Evolutionary conservation across 2,329 filamentous ascomycete genomes (phyloP).

Genomic region (Aspergillus sergii): DNA sequence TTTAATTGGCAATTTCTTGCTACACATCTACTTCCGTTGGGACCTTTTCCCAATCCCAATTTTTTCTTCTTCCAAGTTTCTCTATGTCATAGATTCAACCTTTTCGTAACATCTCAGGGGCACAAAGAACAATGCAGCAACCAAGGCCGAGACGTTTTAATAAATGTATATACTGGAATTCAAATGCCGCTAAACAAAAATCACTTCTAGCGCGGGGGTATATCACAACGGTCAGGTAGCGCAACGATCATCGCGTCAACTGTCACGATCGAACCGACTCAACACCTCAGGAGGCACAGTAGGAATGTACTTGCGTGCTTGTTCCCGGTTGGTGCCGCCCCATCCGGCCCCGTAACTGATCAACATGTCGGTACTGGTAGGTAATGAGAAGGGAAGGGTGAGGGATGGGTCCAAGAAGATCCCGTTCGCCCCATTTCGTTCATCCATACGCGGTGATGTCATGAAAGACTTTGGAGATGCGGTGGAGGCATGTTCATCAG

Average conservation of each 20-base stretch:
- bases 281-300: constrained; percentile 93
- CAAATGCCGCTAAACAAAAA: constrained; percentile 3
- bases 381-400: constrained; percentile 92
- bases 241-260: constrained; percentile 14
- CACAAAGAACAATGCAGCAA: not conserved
- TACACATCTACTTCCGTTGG: not conserved
- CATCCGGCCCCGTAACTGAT: constrained; percentile 94
- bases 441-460: constrained; percentile 30
- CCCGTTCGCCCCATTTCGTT: constrained; percentile 30
- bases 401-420: constrained; percentile 84
- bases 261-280: constrained; percentile 72
- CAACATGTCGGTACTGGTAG: constrained; percentile 96
- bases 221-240: constrained; percentile 9
- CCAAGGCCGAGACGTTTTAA: not conserved
- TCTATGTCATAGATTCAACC: not conserved
- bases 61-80: not conserved
- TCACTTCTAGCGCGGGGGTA: constrained; percentile 6
- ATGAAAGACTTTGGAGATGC: constrained; percentile 28
- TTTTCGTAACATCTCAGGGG: not conserved
- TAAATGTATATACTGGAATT: constrained; percentile 18
- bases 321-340: constrained; percentile 86
- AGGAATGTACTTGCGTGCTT: constrained; percentile 93
- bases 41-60: not conserved
- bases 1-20: not conserved
- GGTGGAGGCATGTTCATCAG: constrained; percentile 17